A percentile compares a stretch with the other conserved stretches of the same genome.
These are phyloP conservation scores for Fusarium avenaceum DNA, from an alignment of 2,329 filamentous ascomycete genomes.

Conservation along the genomic window DNA sequence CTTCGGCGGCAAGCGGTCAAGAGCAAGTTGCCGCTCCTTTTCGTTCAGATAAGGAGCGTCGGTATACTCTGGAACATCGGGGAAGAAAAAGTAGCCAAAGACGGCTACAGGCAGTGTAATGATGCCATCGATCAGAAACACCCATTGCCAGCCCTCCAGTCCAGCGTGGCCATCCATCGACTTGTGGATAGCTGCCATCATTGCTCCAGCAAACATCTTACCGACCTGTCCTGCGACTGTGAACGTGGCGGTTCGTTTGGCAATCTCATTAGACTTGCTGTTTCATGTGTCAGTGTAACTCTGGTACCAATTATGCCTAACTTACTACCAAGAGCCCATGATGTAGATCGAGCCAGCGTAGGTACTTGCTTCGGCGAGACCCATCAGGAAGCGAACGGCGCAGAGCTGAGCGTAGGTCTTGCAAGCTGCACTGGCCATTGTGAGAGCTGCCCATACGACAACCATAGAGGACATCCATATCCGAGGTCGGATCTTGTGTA, in stretches of 20 bases:
- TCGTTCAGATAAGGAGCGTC: constrained; percentile 54
- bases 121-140: constrained; percentile 46
- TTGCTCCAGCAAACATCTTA: constrained; percentile 70
- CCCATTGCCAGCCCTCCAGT: constrained; percentile 63
- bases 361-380: constrained; percentile 48
- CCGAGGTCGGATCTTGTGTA: constrained; percentile 71
- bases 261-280: constrained; percentile 64
- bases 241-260: constrained; percentile 71
- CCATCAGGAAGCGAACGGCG: constrained; percentile 47
- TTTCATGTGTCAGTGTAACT: rapidly evolving
- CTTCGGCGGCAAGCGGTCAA: constrained; percentile 52
- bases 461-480: constrained; percentile 72
- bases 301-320: rapidly evolving
- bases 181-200: constrained; percentile 61
- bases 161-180: constrained; percentile 57
- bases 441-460: constrained; percentile 70
- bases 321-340: constrained; percentile 64
- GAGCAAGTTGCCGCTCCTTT: constrained; percentile 52
- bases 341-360: constrained; percentile 54
- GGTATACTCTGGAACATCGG: constrained; percentile 52
- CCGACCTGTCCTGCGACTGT: constrained; percentile 69
- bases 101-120: constrained; percentile 40
- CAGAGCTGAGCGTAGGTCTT: constrained; percentile 50
- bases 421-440: constrained; percentile 55
- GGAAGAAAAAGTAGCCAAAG: constrained; percentile 44